A percentile compares a stretch with the other conserved stretches of the same genome.
Evolutionary conservation across 495 filamentous ascomycete species (phyloP).

Genomic region (Penicillium crystallinum): DNA sequence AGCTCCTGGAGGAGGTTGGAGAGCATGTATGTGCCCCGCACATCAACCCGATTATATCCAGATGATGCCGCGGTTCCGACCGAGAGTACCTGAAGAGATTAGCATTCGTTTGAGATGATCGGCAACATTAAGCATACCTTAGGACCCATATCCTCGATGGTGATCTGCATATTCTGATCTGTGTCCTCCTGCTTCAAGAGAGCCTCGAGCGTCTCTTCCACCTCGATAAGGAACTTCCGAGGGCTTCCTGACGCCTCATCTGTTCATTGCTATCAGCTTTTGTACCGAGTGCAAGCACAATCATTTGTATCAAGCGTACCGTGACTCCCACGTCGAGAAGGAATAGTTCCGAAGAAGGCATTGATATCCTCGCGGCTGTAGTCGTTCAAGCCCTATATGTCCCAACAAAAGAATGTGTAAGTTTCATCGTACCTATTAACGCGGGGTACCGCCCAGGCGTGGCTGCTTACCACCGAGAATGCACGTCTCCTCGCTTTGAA

Average conservation of each 20-base stretch:
- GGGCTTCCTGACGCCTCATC: slow-evolving; percentile 48
- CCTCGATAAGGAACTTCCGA: slow-evolving; percentile 71
- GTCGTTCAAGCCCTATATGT: slow-evolving; percentile 32
- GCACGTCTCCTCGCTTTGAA: slow-evolving; percentile 38
- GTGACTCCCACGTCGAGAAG: slow-evolving; percentile 41
- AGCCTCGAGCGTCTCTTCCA: slow-evolving; percentile 66
- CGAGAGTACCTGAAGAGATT: slow-evolving; percentile 54
- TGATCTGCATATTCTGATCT: slow-evolving; percentile 89
- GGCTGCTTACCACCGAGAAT: slow-evolving; percentile 44
- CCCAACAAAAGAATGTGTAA: slow-evolving; percentile 9
- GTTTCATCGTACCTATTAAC: slow-evolving; percentile 3
- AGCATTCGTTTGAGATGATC: not conserved
- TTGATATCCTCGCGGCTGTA: slow-evolving; percentile 34
- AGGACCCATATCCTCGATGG: slow-evolving; percentile 88
- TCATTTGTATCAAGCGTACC: slow-evolving; percentile 27
- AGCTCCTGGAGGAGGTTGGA: slow-evolving; percentile 94
- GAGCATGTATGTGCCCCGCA: slow-evolving; percentile 92
- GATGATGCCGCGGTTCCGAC: slow-evolving; percentile 81
- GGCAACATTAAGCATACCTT: slow-evolving; percentile 55
- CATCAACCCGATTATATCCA: slow-evolving; percentile 75
- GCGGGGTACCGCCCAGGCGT: slow-evolving; percentile 17
- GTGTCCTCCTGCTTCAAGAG: slow-evolving; percentile 81
- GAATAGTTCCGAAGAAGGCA: slow-evolving; percentile 30
- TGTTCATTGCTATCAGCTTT: slow-evolving; percentile 19
- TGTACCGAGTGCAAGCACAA: not conserved